Conservation (phyloP, 768 basidiomycete species). For the Leccinellum albellum region DNA sequence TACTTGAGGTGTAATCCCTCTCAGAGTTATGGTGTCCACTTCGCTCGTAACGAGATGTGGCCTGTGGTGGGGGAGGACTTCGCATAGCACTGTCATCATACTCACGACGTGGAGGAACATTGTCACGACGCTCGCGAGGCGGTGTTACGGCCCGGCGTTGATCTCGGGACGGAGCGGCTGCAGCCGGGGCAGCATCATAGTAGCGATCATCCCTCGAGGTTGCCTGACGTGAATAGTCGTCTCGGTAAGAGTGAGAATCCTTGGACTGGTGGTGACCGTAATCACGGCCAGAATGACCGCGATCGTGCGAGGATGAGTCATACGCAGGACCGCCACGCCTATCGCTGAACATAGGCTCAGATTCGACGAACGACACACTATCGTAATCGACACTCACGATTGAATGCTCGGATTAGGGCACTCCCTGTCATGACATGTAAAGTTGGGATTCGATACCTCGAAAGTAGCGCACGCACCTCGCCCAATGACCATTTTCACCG, state of each 20-base stretch:
- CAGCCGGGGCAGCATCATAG: conserved; percentile 46
- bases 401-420: conserved; percentile 54
- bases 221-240: conserved; percentile 50
- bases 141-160: conserved; percentile 58
- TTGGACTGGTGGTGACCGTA: conserved; percentile 41
- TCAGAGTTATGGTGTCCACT: conserved; percentile 33
- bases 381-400: conserved; percentile 41
- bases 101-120: conserved; percentile 56
- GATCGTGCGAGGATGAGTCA: conserved; percentile 55
- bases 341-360: conserved; percentile 13
- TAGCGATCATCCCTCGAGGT: conserved; percentile 53
- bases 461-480: conserved; percentile 50
- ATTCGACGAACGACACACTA: not conserved
- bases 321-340: conserved; percentile 40
- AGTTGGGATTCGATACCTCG: not conserved
- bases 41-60: conserved; percentile 55
- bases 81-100: conserved; percentile 67
- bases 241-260: conserved; percentile 43
- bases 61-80: conserved; percentile 44
- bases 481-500: conserved; percentile 85
- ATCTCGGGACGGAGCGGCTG: conserved; percentile 45
- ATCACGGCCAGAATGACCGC: conserved; percentile 51
- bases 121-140: conserved; percentile 63
- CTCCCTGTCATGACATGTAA: conserved; percentile 47
- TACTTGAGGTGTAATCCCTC: conserved; percentile 46